A percentile compares a stretch with the other conserved stretches of the same genome.
Evolutionary conservation across 345 rosid genomes (phyloP).

Genomic region (Eucalyptus melliodora): DNA sequence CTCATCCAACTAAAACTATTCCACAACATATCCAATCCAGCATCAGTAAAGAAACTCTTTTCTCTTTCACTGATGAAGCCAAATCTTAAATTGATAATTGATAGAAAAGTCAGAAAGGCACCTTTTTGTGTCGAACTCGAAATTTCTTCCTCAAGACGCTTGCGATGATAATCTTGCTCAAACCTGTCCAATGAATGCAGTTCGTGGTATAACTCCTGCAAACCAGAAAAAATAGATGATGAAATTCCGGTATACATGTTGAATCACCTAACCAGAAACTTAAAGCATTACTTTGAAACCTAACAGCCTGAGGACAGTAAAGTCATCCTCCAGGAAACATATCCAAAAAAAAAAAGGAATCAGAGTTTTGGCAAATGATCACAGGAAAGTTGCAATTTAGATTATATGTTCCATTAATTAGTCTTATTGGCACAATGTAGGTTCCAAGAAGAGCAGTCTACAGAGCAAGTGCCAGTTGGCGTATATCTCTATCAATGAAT

Average conservation of each 20-base stretch:
- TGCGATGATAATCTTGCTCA: constrained; percentile 72
- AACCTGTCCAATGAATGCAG: constrained; percentile 68
- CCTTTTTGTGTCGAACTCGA: constrained; percentile 43
- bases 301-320: not conserved
- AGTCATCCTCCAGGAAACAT: not conserved
- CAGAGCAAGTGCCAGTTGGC: not conserved
- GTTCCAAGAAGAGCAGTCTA: not conserved
- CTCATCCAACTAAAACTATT: not conserved
- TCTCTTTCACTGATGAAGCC: not conserved
- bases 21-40: not conserved
- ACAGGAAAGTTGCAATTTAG: not conserved
- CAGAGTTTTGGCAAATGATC: not conserved
- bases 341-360: not conserved
- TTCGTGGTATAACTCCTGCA: constrained; percentile 73
- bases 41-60: not conserved
- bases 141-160: constrained; percentile 57
- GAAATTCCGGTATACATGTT: not conserved
- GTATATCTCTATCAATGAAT: not conserved
- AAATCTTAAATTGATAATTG: not conserved
- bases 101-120: not conserved
- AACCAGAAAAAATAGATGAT: not conserved
- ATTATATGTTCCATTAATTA: not conserved
- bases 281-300: not conserved
- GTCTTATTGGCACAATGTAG: not conserved
- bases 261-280: not conserved